Base-by-base conservation (phyloP, 1,139 yeast genomes). In the Ashbya aceris region DNA sequence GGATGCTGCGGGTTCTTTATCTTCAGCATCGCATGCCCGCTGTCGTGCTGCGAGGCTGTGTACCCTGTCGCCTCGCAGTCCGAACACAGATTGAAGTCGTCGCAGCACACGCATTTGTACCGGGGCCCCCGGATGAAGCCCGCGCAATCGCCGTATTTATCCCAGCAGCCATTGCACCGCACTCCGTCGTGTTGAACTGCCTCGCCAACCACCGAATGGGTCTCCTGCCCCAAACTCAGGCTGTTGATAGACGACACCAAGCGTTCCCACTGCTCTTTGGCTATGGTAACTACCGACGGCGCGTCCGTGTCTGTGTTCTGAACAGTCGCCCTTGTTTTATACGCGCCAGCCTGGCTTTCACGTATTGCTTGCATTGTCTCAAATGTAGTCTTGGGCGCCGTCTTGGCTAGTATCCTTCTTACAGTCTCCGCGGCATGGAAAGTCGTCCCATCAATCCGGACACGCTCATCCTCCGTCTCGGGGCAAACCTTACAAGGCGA, bases 61-160 rank as follows among this genome's bases (percentile, higher is more conserved):
- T 44, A 32, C 5, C 56, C 56, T 3, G 54, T 53, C 0, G 49
- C 41, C 49, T 73, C 77, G 55, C 85, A 79, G 1, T 50, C 40
- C 30, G 68, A 65, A 53, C 86, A 79, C 44, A 78, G 62, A 51
- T 79, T 83, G 57, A 66, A 78, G 50, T 79, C 72, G 3, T 53
- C 46, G 53, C 86, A 79, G 28, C 70, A 70, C 40, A 70, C 49
- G 54, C 86, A 79, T 43, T 70, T 68, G 60, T 66, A 79, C 48
- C 84, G 68, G 10, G 55, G 50, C 1, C 84, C 84, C 23, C 40
- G 52, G 39, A 78, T 66, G 7, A 67, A 47, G 2, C 47, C 47
- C 10, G 40, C 45, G 2, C 40, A 38, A 14, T 31, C 40, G 7
- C 35, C 23, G 6, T 39, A 36, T 14, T 35, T 27, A 5, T 8